phyloP scores from a whole-genome alignment of 768 basidiomycete genomes.

The Naganishia vaughanmartiniae region DNA sequence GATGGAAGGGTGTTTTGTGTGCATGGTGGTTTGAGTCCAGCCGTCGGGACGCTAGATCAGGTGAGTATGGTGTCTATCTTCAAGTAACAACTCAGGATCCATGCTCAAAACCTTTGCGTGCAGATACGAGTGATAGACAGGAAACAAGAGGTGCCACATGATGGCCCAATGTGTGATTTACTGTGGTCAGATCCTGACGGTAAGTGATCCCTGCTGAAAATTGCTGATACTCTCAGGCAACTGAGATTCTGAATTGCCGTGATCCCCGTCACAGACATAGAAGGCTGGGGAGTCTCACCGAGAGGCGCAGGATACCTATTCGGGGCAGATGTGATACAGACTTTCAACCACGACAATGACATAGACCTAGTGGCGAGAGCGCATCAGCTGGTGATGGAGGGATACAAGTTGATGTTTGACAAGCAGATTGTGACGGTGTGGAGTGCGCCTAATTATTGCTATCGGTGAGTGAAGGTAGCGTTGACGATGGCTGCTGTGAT shows the following conservation, averaged over 20 bases:
- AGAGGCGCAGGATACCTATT: conserved; percentile 96
- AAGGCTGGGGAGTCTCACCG: conserved; percentile 95
- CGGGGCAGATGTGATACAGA: conserved; percentile 76
- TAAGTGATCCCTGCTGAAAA: conserved; percentile 51
- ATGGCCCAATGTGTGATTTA: conserved; percentile 97
- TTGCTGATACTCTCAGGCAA: neutral
- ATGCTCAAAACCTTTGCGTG: neutral
- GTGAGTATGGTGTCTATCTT: conserved; percentile 54
- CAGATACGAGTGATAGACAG: conserved; percentile 90
- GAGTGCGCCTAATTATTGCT: conserved; percentile 95
- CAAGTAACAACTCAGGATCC: neutral
- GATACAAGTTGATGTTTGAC: conserved; percentile 96
- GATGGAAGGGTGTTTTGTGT: conserved; percentile 97
- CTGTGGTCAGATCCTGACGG: conserved; percentile 99
- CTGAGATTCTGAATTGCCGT: conserved; percentile 52
- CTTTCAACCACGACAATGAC: conserved; percentile 91
- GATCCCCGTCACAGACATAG: conserved; percentile 74
- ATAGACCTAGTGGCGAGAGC: conserved; percentile 86
- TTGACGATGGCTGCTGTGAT: neutral
- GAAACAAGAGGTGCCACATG: conserved; percentile 96
- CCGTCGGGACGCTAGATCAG: conserved; percentile 81
- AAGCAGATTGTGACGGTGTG: conserved; percentile 92
- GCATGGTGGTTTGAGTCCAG: conserved; percentile 92
- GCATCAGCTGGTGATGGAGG: conserved; percentile 97
- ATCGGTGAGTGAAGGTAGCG: conserved; percentile 64